phyloP scores from a whole-genome alignment of 2,329 filamentous ascomycete genomes.

The Phialemonium atrogriseum region DNA sequence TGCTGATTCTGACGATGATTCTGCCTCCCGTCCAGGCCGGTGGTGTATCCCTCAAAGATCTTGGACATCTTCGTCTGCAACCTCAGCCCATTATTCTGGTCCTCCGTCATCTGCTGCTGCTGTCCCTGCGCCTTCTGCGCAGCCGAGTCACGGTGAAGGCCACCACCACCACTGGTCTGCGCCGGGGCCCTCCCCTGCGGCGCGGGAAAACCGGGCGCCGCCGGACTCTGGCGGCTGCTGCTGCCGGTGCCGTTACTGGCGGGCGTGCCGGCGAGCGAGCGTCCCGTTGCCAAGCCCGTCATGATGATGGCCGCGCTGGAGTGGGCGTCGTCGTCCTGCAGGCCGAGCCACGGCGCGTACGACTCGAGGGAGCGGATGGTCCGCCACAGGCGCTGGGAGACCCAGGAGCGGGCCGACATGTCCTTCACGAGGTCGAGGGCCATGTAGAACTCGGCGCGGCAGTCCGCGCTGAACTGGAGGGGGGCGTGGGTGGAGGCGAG shows the following conservation, averaged over 20 bases:
- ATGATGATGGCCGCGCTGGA: slow-evolving; percentile 45
- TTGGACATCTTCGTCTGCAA: slow-evolving; percentile 47
- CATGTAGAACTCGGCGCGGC: slow-evolving; percentile 71
- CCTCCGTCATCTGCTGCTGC: slow-evolving; percentile 8
- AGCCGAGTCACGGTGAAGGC: not conserved
- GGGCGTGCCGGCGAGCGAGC: slow-evolving; percentile 12
- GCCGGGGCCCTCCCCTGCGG: not conserved
- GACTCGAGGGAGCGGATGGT: slow-evolving; percentile 64
- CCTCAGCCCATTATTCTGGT: slow-evolving; percentile 33
- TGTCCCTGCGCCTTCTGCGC: slow-evolving; percentile 10
- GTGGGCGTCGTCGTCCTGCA: slow-evolving; percentile 44
- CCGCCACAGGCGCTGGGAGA: slow-evolving; percentile 65
- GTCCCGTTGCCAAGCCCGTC: slow-evolving; percentile 41
- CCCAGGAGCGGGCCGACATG: slow-evolving; percentile 61
- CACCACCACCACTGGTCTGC: not conserved
- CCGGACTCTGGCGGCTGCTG: too few species aligned
- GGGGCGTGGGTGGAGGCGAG: slow-evolving; percentile 70
- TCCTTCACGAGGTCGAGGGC: slow-evolving; percentile 67
- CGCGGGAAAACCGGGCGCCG: slow-evolving; percentile 12
- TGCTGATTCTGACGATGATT: too few species aligned
- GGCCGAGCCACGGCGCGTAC: slow-evolving; percentile 60
- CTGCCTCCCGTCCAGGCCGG: too few species aligned
- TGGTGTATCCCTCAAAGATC: slow-evolving; percentile 33
- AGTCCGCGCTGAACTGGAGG: slow-evolving; percentile 58
- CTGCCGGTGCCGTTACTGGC: slow-evolving; percentile 4